Evolutionary conservation across 805 yeast species (phyloP).

Genomic region (Starmerella geochares): DNA sequence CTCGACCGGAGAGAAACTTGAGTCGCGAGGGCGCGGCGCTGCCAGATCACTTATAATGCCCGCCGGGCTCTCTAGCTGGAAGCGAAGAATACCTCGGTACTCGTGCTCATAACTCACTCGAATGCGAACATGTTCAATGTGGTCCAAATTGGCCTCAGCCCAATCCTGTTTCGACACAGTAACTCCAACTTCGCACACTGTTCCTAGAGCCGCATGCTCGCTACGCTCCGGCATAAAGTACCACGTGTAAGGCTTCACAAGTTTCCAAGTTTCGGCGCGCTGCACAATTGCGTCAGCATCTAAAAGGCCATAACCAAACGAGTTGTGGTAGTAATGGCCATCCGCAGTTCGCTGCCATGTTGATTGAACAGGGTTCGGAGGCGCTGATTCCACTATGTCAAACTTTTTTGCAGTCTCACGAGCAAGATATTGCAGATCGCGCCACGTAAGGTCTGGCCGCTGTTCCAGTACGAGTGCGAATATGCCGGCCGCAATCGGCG

Average conservation of each 20-base stretch:
- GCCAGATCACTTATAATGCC: constrained; percentile 71
- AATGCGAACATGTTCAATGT: constrained; percentile 78
- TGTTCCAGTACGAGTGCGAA: constrained; percentile 72
- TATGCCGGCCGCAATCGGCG: constrained; percentile 96
- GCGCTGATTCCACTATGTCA: constrained; percentile 33
- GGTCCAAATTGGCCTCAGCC: constrained; percentile 48
- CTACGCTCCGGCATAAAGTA: constrained; percentile 34
- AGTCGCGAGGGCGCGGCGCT: constrained; percentile 51
- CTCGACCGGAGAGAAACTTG: constrained; percentile 46
- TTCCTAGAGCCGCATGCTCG: constrained; percentile 6
- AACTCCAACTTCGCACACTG: constrained; percentile 11
- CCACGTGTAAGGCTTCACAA: constrained; percentile 91
- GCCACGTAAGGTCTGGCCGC: constrained; percentile 85
- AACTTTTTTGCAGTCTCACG: constrained; percentile 62
- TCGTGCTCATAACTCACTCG: constrained; percentile 58
- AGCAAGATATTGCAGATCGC: constrained; percentile 82
- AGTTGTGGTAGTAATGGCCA: constrained; percentile 64
- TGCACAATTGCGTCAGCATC: constrained; percentile 71
- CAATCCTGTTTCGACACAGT: constrained; percentile 42
- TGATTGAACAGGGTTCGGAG: constrained; percentile 30
- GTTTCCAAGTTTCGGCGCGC: constrained; percentile 62
- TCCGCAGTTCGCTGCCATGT: constrained; percentile 65
- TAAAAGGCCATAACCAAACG: constrained; percentile 83
- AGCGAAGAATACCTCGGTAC: constrained; percentile 58
- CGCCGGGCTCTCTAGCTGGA: constrained; percentile 59